Evolutionary conservation across 2,329 filamentous ascomycete genomes (phyloP).

Genomic region (Mycocentrospora acerina): DNA sequence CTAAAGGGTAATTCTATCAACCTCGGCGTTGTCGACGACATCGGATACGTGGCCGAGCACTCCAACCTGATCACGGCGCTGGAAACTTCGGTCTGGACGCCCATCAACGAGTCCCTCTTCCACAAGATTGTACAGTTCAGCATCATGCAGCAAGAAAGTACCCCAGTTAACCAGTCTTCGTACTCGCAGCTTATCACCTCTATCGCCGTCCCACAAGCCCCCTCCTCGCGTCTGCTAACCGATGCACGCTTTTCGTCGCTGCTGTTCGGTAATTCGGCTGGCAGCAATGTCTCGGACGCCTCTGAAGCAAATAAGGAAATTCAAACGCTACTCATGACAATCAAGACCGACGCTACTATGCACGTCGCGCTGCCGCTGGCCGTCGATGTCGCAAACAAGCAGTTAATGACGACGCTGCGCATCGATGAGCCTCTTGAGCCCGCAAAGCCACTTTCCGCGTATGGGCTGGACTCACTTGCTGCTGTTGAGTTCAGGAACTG

Average conservation of each 20-base stretch:
- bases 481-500: conserved; percentile 23
- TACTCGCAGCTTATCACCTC: conserved; percentile 11
- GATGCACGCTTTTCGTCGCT: conserved; percentile 5
- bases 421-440: conserved; percentile 10
- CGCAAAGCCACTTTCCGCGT: conserved; percentile 9
- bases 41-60: conserved; percentile 22
- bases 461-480: conserved; percentile 20
- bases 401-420: conserved; percentile 2
- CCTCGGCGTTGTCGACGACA: conserved; percentile 10
- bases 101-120: conserved; percentile 15
- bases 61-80: background rate
- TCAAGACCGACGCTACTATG: background rate
- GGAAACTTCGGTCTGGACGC: conserved; percentile 1
- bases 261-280: background rate
- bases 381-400: background rate
- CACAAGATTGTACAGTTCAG: conserved; percentile 9
- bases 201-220: conserved; percentile 2
- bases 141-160: conserved; percentile 13
- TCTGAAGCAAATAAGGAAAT: background rate
- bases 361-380: background rate
- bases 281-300: background rate
- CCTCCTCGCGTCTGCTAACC: background rate
- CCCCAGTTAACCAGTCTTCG: background rate
- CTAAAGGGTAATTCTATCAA: conserved; percentile 22
- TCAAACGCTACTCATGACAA: background rate